Conservation (phyloP, 768 basidiomycete genomes). For the Termitomyces bulborhizus region DNA sequence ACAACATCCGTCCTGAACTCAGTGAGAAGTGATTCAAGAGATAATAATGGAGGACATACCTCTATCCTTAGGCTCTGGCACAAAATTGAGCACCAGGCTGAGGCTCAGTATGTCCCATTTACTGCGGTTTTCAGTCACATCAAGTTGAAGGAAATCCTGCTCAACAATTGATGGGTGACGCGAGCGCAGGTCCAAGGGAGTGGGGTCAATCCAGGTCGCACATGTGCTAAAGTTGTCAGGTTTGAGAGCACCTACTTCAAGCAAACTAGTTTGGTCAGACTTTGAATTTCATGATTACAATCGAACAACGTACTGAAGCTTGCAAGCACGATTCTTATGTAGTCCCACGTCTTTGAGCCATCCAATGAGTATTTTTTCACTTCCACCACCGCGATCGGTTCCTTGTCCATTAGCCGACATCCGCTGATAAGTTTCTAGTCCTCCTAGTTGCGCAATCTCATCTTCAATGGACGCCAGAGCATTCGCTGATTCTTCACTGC, state of each 20-base stretch:
- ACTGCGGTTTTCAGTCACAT: constrained; percentile 37
- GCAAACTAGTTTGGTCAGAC: constrained; percentile 41
- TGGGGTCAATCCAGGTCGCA: constrained; percentile 63
- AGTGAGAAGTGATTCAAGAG: not conserved
- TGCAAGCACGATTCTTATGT: constrained; percentile 18
- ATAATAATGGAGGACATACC: constrained; percentile 35
- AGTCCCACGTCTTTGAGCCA: constrained; percentile 63
- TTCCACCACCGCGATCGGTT: constrained; percentile 80
- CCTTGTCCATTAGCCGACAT: constrained; percentile 83
- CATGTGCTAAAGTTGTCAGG: constrained; percentile 75
- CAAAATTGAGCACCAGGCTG: constrained; percentile 88
- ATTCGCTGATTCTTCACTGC: constrained; percentile 17
- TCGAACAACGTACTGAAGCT: constrained; percentile 25
- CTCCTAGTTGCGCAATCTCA: constrained; percentile 68
- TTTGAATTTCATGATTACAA: not conserved
- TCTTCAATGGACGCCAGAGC: constrained; percentile 48
- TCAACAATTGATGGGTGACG: constrained; percentile 77
- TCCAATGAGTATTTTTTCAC: constrained; percentile 68
- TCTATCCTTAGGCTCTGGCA: constrained; percentile 67
- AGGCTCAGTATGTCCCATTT: constrained; percentile 80
- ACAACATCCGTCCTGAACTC: constrained; percentile 62
- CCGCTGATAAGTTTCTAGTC: constrained; percentile 72
- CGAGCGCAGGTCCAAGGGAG: constrained; percentile 80
- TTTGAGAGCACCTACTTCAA: constrained; percentile 86
- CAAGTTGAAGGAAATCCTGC: constrained; percentile 77